A percentile compares a stretch with the other conserved stretches of the same genome.
phyloP scores from a whole-genome alignment of 805 yeast genomes.

The Candida pini region DNA sequence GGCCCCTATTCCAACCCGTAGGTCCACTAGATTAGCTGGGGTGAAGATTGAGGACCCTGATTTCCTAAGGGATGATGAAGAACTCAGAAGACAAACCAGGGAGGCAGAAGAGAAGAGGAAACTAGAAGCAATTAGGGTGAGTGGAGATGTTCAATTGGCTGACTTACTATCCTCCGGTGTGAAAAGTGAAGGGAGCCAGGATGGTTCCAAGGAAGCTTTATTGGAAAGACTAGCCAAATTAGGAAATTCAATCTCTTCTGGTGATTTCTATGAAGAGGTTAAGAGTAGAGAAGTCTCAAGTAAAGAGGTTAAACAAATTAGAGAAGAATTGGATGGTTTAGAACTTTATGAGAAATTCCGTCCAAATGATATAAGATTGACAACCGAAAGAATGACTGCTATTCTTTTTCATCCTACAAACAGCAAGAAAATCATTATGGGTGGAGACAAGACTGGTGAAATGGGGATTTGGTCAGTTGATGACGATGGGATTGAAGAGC shows the following conservation, averaged over 20 bases:
- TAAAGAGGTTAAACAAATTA: conserved; percentile 38
- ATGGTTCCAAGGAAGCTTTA: conserved; percentile 19
- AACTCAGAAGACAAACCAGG: conserved; percentile 32
- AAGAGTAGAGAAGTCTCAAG: conserved; percentile 31
- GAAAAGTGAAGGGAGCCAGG: conserved; percentile 29
- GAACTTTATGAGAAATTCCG: conserved; percentile 49
- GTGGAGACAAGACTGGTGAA: conserved; percentile 87
- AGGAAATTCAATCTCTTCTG: conserved; percentile 56
- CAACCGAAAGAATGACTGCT: conserved; percentile 67
- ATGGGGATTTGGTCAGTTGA: conserved; percentile 85
- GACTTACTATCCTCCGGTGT: conserved; percentile 39
- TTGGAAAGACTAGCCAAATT: conserved; percentile 31
- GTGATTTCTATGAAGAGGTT: conserved; percentile 61
- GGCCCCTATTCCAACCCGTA: conserved; percentile 51
- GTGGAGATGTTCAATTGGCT: conserved; percentile 58
- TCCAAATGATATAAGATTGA: conserved; percentile 66
- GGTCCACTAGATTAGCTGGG: conserved; percentile 79
- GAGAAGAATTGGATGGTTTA: conserved; percentile 51
- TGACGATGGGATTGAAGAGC: conserved; percentile 33
- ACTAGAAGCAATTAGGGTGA: conserved; percentile 53
- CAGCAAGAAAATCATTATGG: conserved; percentile 59
- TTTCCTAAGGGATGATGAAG: conserved; percentile 36
- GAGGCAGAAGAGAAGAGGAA: conserved; percentile 31
- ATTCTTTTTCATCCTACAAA: conserved; percentile 72
- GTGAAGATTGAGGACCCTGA: conserved; percentile 42